Conservation (phyloP, 75 land plant species). For the Cunninghamia lanceolata region DNA sequence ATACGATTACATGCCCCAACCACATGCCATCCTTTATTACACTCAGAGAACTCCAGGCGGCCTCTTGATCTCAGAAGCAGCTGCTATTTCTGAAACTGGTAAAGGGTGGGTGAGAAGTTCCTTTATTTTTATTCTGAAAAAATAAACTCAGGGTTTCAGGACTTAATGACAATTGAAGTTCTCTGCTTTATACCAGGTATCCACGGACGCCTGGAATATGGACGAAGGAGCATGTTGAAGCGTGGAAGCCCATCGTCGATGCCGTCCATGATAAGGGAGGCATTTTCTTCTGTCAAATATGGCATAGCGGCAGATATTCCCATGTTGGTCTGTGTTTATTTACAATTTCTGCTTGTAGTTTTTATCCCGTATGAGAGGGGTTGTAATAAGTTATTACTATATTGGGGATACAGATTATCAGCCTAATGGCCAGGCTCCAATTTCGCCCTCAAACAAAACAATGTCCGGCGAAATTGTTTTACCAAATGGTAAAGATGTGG, state of each 20-base stretch:
- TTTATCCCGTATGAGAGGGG: background rate
- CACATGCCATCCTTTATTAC: no score
- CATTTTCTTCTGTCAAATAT: constrained; percentile 37
- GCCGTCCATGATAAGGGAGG: constrained; percentile 30
- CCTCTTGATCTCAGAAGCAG: no score
- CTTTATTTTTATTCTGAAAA: no score
- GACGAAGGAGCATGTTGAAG: no score
- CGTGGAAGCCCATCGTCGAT: no score
- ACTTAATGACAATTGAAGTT: no score
- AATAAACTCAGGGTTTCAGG: no score
- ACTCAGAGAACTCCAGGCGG: no score
- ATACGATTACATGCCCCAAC: no score
- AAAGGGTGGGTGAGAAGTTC: constrained; percentile 8
- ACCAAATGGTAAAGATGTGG: constrained; percentile 26
- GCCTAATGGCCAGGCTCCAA: constrained; percentile 42
- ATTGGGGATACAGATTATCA: constrained; percentile 17
- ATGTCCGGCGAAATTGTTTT: background rate
- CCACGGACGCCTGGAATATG: background rate
- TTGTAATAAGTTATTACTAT: no score
- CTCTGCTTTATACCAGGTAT: background rate
- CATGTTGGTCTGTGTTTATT: constrained; percentile 14
- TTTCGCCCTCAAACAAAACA: constrained; percentile 12
- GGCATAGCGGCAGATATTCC: constrained; percentile 39
- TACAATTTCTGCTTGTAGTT: background rate
- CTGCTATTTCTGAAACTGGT: constrained; percentile 27